phyloP scores from a whole-genome alignment of 1,139 yeast species.

The Casaregolazyma lundiana region DNA sequence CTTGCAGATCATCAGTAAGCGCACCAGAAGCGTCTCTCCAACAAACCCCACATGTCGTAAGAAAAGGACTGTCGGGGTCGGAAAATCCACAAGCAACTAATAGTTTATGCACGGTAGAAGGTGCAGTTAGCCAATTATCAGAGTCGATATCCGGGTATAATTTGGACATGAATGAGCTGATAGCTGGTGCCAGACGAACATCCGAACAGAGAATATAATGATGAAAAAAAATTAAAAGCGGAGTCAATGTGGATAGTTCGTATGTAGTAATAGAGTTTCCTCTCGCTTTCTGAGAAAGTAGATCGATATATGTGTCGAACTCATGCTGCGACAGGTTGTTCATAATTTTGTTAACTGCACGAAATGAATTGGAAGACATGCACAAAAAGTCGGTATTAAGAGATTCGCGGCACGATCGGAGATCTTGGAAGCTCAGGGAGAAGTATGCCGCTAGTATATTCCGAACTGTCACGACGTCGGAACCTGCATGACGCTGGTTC shows the following conservation, averaged over 20 bases:
- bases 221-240: conserved; percentile 15
- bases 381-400: conserved; percentile 13
- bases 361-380: conserved; percentile 12
- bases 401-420: conserved; percentile 14
- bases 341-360: conserved; percentile 19
- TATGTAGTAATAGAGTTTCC: not conserved
- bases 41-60: conserved; percentile 13
- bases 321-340: conserved; percentile 17
- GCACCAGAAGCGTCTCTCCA: not conserved
- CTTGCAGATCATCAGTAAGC: conserved; percentile 13
- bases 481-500: conserved; percentile 2
- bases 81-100: conserved; percentile 14
- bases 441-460: conserved; percentile 15
- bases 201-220: conserved; percentile 25
- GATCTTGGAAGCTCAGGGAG: conserved; percentile 15
- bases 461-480: not conserved
- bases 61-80: conserved; percentile 12
- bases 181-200: conserved; percentile 17
- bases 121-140: conserved; percentile 20
- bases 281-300: not conserved
- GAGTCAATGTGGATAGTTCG: conserved; percentile 9
- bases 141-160: conserved; percentile 19
- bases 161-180: conserved; percentile 16
- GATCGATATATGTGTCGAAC: conserved; percentile 13
- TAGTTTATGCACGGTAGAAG: conserved; percentile 16